phyloP scores from a whole-genome alignment of 1,284 basidiomycete species.

The Acaromyces ingoldii region DNA sequence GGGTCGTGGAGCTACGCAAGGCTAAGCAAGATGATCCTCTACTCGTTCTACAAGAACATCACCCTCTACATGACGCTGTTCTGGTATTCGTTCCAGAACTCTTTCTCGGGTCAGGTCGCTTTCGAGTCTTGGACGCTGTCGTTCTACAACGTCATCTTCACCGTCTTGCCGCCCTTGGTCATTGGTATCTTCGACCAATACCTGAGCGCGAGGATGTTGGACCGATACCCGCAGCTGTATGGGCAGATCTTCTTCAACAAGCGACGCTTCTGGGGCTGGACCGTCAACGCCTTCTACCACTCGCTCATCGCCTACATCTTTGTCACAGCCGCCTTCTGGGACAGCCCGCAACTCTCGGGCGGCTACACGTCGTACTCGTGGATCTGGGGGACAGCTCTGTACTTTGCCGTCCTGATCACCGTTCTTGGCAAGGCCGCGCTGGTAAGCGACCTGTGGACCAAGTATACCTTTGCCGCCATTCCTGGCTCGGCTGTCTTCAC shows the following conservation, averaged over 20 bases:
- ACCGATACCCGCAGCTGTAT: conserved; percentile 95
- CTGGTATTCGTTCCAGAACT: conserved; percentile 81
- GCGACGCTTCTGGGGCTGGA: conserved; percentile 77
- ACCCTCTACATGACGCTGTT: conserved; percentile 96
- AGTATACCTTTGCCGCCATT: conserved; percentile 79
- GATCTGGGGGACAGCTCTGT: conserved; percentile 91
- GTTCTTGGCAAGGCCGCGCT: conserved; percentile 95
- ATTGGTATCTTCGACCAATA: conserved; percentile 98
- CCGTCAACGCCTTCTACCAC: conserved; percentile 73
- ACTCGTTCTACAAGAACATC: conserved; percentile 66
- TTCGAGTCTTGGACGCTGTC: conserved; percentile 98
- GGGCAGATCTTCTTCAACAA: conserved; percentile 44
- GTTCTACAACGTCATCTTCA: conserved; percentile 53
- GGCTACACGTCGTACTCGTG: conserved; percentile 87
- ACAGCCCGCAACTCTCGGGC: conserved; percentile 62
- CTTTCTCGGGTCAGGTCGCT: conserved; percentile 95
- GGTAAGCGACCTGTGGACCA: conserved; percentile 98
- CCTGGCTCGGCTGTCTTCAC: conserved; percentile 95
- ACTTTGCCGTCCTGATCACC: conserved; percentile 84
- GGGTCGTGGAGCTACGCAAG: conserved; percentile 97
- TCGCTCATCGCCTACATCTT: conserved; percentile 84
- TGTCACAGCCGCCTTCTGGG: conserved; percentile 85
- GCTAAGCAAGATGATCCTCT: conserved; percentile 84
- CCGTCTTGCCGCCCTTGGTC: conserved; percentile 85
- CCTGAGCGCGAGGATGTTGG: conserved; percentile 89